Evolutionary conservation across 1,139 yeast species (phyloP).

Genomic region (Wickerhamomyces sp.): DNA sequence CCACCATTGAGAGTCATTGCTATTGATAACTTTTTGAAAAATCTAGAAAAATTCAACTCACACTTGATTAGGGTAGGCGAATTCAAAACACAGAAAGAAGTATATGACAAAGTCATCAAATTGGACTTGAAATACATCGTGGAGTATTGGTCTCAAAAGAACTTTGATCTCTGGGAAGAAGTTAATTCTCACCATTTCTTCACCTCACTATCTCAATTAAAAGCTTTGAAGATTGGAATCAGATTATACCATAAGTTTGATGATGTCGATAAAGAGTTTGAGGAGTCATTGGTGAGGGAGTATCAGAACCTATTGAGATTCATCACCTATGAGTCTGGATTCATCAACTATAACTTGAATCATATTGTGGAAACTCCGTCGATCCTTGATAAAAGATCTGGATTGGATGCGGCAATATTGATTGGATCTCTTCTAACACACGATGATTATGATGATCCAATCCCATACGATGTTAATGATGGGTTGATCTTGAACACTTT

Average conservation of each 20-base stretch:
- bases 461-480: constrained; percentile 60
- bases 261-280: constrained; percentile 24
- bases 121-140: constrained; percentile 68
- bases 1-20: constrained; percentile 79
- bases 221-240: constrained; percentile 60
- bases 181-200: constrained; percentile 69
- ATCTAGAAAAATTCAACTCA: constrained; percentile 32
- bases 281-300: constrained; percentile 6
- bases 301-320: constrained; percentile 20
- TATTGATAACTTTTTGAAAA: constrained; percentile 49
- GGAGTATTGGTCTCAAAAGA: constrained; percentile 55
- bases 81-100: constrained; percentile 18
- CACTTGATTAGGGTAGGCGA: constrained; percentile 19
- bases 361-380: constrained; percentile 69
- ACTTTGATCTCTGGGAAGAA: constrained; percentile 96
- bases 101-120: constrained; percentile 52
- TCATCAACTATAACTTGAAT: constrained; percentile 36
- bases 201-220: constrained; percentile 69
- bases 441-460: constrained; percentile 34
- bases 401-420: constrained; percentile 76
- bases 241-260: constrained; percentile 37
- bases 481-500: constrained; percentile 54
- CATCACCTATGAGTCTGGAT: constrained; percentile 41
- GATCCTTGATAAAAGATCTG: constrained; percentile 47
- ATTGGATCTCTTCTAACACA: constrained; percentile 67